phyloP scores from a whole-genome alignment of 805 yeast species.

The Yarrowia yakushimensis region DNA sequence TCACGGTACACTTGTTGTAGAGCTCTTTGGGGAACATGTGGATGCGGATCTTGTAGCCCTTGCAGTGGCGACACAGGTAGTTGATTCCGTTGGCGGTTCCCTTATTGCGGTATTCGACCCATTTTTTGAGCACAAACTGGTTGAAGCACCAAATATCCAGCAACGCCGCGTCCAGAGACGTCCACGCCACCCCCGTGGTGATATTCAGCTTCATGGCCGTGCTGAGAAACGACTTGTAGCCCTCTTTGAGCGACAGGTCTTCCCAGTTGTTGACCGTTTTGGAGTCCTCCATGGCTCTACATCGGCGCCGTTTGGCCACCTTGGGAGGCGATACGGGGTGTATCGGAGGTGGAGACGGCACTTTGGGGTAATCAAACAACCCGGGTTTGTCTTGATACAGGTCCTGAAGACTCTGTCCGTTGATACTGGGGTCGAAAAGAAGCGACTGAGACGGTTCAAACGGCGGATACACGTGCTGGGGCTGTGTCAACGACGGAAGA shows the following conservation, averaged over 20 bases:
- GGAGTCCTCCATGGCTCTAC: constrained; percentile 2
- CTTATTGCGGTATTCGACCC: constrained; percentile 23
- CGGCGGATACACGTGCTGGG: not conserved
- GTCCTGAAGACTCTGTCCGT: constrained; percentile 2
- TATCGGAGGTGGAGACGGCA: not conserved
- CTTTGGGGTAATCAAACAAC: constrained; percentile 1
- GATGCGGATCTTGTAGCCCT: constrained; percentile 16
- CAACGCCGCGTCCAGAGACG: constrained; percentile 12
- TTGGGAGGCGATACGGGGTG: not conserved
- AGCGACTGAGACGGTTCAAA: not conserved
- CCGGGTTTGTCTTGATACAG: constrained; percentile 13
- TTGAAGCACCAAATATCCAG: constrained; percentile 23
- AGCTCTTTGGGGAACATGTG: constrained; percentile 20
- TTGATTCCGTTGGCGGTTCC: constrained; percentile 24
- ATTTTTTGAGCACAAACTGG: constrained; percentile 20
- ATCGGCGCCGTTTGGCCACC: constrained; percentile 1
- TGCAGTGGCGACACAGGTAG: constrained; percentile 18
- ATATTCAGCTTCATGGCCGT: constrained; percentile 20
- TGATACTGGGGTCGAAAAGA: constrained; percentile 8
- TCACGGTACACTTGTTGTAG: constrained; percentile 15
- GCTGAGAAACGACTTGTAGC: constrained; percentile 16
- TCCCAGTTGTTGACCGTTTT: constrained; percentile 21
- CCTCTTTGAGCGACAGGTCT: constrained; percentile 15
- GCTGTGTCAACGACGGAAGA: not conserved
- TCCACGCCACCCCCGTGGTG: constrained; percentile 20